Conservation (phyloP, 1,284 basidiomycete species). For the Coniophora puteana region DNA sequence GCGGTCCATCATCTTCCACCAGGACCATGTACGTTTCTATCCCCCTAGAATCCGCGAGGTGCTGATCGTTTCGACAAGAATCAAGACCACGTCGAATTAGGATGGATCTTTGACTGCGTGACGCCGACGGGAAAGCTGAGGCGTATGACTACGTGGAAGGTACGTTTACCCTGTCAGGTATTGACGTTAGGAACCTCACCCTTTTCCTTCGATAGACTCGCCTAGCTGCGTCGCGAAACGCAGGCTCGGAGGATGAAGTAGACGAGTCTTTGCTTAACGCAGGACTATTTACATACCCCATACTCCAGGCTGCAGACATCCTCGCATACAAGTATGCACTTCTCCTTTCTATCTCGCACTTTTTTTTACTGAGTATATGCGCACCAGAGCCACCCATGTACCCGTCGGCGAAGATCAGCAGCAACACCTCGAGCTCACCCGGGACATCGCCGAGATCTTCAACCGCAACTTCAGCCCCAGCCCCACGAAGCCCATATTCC, state of each 20-base stretch:
- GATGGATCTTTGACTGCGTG: slow-evolving; percentile 88
- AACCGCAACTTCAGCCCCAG: slow-evolving; percentile 58
- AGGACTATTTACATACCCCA: slow-evolving; percentile 90
- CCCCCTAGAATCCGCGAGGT: not conserved
- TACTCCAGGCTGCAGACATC: slow-evolving; percentile 93
- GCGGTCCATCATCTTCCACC: slow-evolving; percentile 79
- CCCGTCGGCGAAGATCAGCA: slow-evolving; percentile 95
- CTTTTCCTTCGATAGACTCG: slow-evolving; percentile 51
- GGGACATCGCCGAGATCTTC: slow-evolving; percentile 83
- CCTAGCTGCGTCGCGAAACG: slow-evolving; percentile 71
- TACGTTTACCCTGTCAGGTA: slow-evolving; percentile 24
- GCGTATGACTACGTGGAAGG: slow-evolving; percentile 97
- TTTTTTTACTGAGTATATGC: slow-evolving; percentile 5
- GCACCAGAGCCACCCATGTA: slow-evolving; percentile 78
- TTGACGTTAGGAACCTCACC: not conserved
- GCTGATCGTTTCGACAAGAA: slow-evolving; percentile 50
- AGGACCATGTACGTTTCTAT: slow-evolving; percentile 69
- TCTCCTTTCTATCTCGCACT: slow-evolving; percentile 1
- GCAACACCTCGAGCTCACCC: slow-evolving; percentile 87
- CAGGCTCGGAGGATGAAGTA: slow-evolving; percentile 70
- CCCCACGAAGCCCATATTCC: slow-evolving; percentile 53
- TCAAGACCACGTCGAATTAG: slow-evolving; percentile 81
- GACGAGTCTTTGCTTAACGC: slow-evolving; percentile 81
- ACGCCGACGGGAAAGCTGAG: slow-evolving; percentile 81
- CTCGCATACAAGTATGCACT: slow-evolving; percentile 72